These are phyloP conservation scores for Paradendryphiella salina DNA, from an alignment of 2,329 filamentous ascomycete genomes.

Conservation along the genomic window DNA sequence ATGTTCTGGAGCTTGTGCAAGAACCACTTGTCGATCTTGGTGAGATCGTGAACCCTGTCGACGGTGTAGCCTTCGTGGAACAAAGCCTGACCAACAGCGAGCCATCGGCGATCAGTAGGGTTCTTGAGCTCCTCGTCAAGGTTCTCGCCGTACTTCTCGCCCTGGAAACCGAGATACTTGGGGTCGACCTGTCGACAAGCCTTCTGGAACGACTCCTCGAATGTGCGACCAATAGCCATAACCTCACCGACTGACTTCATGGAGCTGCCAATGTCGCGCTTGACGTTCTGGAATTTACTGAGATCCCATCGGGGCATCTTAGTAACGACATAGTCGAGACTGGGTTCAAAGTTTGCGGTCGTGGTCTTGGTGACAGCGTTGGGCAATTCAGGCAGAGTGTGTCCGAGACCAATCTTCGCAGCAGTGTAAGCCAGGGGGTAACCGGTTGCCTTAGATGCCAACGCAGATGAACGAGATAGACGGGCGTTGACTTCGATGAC, in stretches of 20 bases:
- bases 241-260: conserved; percentile 99
- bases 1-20: conserved; percentile 98
- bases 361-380: conserved; percentile 99
- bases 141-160: conserved; percentile 83
- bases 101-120: conserved; percentile 94
- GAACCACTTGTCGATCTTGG: conserved; percentile 99
- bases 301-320: conserved; percentile 99
- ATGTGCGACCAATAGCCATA: conserved; percentile 98
- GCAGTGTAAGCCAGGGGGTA: conserved; percentile 97
- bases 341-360: conserved; percentile 97
- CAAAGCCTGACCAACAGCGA: conserved; percentile 97
- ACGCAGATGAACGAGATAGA: conserved; percentile 93
- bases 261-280: conserved; percentile 92
- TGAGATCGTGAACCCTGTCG: conserved; percentile 87
- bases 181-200: conserved; percentile 97
- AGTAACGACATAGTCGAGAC: conserved; percentile 94
- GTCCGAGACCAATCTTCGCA: conserved; percentile 95
- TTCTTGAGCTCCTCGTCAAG: conserved; percentile 88
- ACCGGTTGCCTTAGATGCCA: conserved; percentile 96
- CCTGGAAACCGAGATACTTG: conserved; percentile 88
- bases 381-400: conserved; percentile 91
- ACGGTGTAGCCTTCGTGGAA: conserved; percentile 94
- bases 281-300: conserved; percentile 98
- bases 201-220: conserved; percentile 99
- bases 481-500: conserved; percentile 99